Base-by-base conservation (phyloP, 2,329 filamentous ascomycete genomes). In the Aspergillus ibericus region DNA sequence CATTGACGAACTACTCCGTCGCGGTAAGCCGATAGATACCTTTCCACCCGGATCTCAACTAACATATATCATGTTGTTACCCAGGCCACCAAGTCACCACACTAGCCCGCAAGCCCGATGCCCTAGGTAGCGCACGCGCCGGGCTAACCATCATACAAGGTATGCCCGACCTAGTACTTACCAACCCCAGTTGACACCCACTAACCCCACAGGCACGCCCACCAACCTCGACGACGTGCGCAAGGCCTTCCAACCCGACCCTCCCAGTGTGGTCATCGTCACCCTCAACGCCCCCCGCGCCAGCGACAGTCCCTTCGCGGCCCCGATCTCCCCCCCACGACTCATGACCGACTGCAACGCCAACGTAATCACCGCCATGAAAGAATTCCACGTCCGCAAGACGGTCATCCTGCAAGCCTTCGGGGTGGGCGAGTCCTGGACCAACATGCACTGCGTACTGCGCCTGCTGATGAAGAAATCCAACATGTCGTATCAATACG, bases 381-480 rank as follows among this genome's bases (percentile, higher is more conserved):
- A 75, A 52, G 67, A 71, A 16, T 70, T 71, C 49, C 67, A 67
- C 0, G 70, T 75, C 50, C 61, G 48, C 7, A 83, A 81, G 53
- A 63, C 84, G 1, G 74, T 85, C 29, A 72, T 82, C 50, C 77
- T 85, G 70, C 82, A 79, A 12, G 78, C 80, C 0, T 78, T 81
- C 59, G 83, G 83, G 9, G 77, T 79, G 0, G 81, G 78, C 0
- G 68, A 74, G 27, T 83, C 82, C 4, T 80, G 73, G 67, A 29
- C 58, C 0, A 77, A 78, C 53, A 65, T 83, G 58, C 69, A 76
- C 46, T 77, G 72, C 34, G 68, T 78, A 1, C 64, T 84, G 62
- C 74, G 77, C 15, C 56, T 76, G 34, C 59, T 83, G n/a, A 78
- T 85, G 64, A 73, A 68, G 32, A 69, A 80, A 42, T 78, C 75